Evolutionary conservation across 768 basidiomycete species (phyloP).

Genomic region (Boletus rubroflammeus): DNA sequence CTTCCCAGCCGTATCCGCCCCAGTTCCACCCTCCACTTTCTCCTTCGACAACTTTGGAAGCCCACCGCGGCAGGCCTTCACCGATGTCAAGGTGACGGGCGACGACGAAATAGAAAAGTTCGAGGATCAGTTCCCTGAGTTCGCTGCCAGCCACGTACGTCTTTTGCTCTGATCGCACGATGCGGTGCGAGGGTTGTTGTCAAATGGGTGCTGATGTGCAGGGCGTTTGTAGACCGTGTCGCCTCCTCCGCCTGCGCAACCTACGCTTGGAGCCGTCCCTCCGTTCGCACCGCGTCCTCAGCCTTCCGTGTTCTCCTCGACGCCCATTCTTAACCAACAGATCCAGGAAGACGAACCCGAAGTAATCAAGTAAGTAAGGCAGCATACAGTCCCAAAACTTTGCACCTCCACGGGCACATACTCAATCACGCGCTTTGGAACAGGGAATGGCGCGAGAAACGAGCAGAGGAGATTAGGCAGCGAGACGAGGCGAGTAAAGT

Average conservation of each 20-base stretch:
- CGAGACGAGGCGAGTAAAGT: conserved; percentile 79
- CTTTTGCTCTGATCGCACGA: neutral
- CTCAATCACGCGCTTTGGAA: neutral
- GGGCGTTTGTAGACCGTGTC: conserved; percentile 31
- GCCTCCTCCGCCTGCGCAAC: conserved; percentile 26
- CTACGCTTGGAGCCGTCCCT: conserved; percentile 45
- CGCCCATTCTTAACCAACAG: conserved; percentile 67
- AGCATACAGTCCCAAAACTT: too few species aligned
- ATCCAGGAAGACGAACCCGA: conserved; percentile 80
- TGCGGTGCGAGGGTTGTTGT: conserved; percentile 13
- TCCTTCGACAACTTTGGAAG: conserved; percentile 65
- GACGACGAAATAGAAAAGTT: conserved; percentile 85
- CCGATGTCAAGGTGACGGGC: conserved; percentile 77
- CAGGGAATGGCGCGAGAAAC: conserved; percentile 86
- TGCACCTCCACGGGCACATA: neutral
- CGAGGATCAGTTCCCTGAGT: conserved; percentile 80
- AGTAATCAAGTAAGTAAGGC: conserved; percentile 64
- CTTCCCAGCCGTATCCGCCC: conserved; percentile 30
- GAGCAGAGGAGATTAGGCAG: conserved; percentile 74
- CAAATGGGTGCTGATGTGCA: neutral
- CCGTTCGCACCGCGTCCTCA: conserved; percentile 79
- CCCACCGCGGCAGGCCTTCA: conserved; percentile 37
- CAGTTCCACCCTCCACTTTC: conserved; percentile 44
- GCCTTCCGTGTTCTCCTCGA: conserved; percentile 63
- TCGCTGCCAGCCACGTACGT: conserved; percentile 50